These are phyloP conservation scores for Cystofilobasidium capitatum DNA, from an alignment of 768 basidiomycete genomes.

Conservation along the genomic window DNA sequence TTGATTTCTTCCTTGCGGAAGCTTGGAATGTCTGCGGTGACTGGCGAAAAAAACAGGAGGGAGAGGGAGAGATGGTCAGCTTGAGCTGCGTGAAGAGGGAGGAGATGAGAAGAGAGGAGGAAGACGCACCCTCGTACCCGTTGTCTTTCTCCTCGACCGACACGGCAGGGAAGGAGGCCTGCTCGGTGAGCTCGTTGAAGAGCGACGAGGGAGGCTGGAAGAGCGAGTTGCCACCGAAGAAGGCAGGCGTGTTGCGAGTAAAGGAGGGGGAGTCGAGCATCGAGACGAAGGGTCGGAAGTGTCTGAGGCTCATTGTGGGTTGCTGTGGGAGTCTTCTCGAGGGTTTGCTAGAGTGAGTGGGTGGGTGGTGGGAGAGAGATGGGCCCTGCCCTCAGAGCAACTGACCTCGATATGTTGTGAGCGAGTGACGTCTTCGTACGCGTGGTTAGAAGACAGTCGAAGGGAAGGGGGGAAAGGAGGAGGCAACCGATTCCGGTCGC, in stretches of 20 bases:
- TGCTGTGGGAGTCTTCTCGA: too few relatives aligned
- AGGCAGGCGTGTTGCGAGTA: neutral
- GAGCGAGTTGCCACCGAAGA: neutral
- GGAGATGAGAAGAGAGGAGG: neutral
- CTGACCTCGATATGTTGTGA: too few relatives aligned
- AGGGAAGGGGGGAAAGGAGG: too few relatives aligned
- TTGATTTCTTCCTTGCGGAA: slow-evolving; percentile 9
- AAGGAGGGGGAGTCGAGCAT: neutral
- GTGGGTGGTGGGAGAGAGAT: too few relatives aligned
- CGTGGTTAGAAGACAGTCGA: too few relatives aligned
- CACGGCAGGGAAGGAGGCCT: slow-evolving; percentile 9
- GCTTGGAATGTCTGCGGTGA: slow-evolving; percentile 6
- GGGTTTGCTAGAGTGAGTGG: neutral
- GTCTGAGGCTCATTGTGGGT: slow-evolving; percentile 7
- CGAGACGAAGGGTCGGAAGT: slow-evolving; percentile 4
- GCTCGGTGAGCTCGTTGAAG: neutral
- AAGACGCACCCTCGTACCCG: slow-evolving; percentile 14
- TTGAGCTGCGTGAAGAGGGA: neutral
- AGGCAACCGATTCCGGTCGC: too few relatives aligned
- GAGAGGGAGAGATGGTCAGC: neutral
- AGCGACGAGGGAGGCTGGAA: slow-evolving; percentile 1
- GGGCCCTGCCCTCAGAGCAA: too few relatives aligned
- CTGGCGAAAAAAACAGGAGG: neutral
- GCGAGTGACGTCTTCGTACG: too few relatives aligned
- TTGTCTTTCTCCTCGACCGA: slow-evolving; percentile 11